These are phyloP conservation scores for Candida methanosorbosa DNA, from an alignment of 805 yeast species.

Conservation along the genomic window DNA sequence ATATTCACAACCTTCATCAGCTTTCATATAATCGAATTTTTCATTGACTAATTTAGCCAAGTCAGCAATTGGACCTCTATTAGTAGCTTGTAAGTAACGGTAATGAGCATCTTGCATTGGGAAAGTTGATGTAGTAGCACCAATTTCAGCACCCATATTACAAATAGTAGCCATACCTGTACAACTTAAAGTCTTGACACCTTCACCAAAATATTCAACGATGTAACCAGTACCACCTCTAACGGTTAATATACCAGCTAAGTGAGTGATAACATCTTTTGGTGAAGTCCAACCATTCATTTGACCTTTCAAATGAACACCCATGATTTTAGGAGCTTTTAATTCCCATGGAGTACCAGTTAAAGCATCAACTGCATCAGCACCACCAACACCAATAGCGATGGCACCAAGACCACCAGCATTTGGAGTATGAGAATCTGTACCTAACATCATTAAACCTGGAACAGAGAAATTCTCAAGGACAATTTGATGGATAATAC, in stretches of 20 bases:
- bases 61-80: slow-evolving; percentile 77
- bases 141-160: slow-evolving; percentile 99
- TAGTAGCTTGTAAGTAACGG: slow-evolving; percentile 80
- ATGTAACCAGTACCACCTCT: slow-evolving; percentile 98
- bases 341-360: slow-evolving; percentile 95
- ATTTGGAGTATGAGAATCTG: slow-evolving; percentile 96
- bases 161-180: slow-evolving; percentile 99
- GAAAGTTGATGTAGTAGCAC: slow-evolving; percentile 97
- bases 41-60: slow-evolving; percentile 61
- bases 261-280: slow-evolving; percentile 86
- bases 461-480: slow-evolving; percentile 96
- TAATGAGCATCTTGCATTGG: slow-evolving; percentile 90
- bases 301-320: slow-evolving; percentile 89
- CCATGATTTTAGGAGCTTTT: slow-evolving; percentile 92
- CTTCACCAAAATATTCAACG: slow-evolving; percentile 94
- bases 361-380: slow-evolving; percentile 97
- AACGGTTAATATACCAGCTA: slow-evolving; percentile 92
- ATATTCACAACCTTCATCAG: slow-evolving; percentile 90
- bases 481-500: slow-evolving; percentile 95
- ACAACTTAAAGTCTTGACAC: slow-evolving; percentile 86
- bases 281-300: slow-evolving; percentile 96
- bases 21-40: slow-evolving; percentile 58
- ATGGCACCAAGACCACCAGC: slow-evolving; percentile 98
- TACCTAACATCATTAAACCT: slow-evolving; percentile 93
- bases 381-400: slow-evolving; percentile 99